These are phyloP conservation scores for Sungouiella blattae DNA, from an alignment of 805 yeast species.

Conservation along the genomic window DNA sequence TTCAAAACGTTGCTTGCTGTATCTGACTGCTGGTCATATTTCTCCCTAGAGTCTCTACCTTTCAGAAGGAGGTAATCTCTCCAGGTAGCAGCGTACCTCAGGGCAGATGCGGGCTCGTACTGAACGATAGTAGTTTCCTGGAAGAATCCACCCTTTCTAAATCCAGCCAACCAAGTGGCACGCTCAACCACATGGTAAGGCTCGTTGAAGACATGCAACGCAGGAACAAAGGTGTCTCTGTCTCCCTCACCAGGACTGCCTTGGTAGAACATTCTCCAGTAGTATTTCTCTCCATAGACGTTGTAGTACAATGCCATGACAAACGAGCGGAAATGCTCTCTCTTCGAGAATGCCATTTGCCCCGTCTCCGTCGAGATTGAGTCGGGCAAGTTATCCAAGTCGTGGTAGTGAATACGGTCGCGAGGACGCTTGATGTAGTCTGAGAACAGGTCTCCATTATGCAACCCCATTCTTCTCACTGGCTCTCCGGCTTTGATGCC, in stretches of 20 bases:
- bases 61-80: constrained; percentile 14
- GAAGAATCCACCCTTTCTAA: constrained; percentile 8
- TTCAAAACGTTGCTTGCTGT: constrained; percentile 9
- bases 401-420: constrained; percentile 24
- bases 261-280: constrained; percentile 30
- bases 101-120: constrained; percentile 17
- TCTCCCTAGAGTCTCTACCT: constrained; percentile 15
- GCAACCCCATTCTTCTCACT: constrained; percentile 23
- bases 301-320: constrained; percentile 33
- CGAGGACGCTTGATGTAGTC: constrained; percentile 19
- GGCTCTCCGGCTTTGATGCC: constrained; percentile 28
- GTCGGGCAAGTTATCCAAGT: constrained; percentile 28
- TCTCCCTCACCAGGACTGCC: constrained; percentile 34
- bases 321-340: constrained; percentile 25
- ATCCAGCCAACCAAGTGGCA: constrained; percentile 23
- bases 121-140: constrained; percentile 24
- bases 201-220: constrained; percentile 32
- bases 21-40: constrained; percentile 15
- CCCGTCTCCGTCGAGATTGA: constrained; percentile 30
- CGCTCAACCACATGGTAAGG: constrained; percentile 26
- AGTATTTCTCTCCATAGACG: constrained; percentile 23
- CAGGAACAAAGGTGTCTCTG: constrained; percentile 36
- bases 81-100: constrained; percentile 11
- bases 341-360: constrained; percentile 32
- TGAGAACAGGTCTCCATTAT: constrained; percentile 20